Evolutionary conservation across 2,329 filamentous ascomycete species (phyloP), one percentile per base, ranked within the genome.

Genomic region (Phyllosticta citriasiana): DNA sequence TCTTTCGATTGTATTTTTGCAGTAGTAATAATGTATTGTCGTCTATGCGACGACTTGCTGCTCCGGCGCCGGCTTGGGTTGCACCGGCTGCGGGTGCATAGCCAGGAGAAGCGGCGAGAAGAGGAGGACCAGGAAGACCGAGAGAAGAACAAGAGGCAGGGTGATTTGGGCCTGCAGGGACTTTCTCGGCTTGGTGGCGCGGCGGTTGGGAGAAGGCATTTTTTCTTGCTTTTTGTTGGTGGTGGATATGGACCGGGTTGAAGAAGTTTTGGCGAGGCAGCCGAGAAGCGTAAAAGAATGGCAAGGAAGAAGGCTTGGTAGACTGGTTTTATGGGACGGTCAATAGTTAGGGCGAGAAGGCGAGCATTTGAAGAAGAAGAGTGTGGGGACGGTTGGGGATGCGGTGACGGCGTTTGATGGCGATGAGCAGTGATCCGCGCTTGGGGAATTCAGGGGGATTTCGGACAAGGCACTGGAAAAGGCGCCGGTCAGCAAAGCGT

Each of bases 81-180:
- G 53, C 35, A 60, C 16, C 10, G 58, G 58, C 22, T 60, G 58
- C 58, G 55, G 35, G 58, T 60, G 58, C 58, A 60, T 47, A 3
- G 58, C 58, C 35, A 60, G 58, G n/a, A 60, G 53, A 12, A 60
- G 53, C 35, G 58, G 58, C 33, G 58, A 60, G 53, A 60, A 55
- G 25, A 60, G 58, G 14, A 60, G 58, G 35, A 54, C 55, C 53
- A 60, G 58, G 53, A 60, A 60, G 53, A 55, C 30, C 40, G 25
- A 30, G 22, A 60, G 53, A 5, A 60, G 40, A 2, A 54, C 58
- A 14, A 60, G 53, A 26, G 58, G 58, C n/a, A 60, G 33, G 16
- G 55, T 25, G 53, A 60, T 60, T n/a, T 47, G 40, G n/a, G 53
- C 58, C 58, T 27, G 58, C 55, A 52, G 53, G 47, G 58, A 60